Conservation (phyloP, 805 yeast genomes). For the Ogataea ramenticola region DNA sequence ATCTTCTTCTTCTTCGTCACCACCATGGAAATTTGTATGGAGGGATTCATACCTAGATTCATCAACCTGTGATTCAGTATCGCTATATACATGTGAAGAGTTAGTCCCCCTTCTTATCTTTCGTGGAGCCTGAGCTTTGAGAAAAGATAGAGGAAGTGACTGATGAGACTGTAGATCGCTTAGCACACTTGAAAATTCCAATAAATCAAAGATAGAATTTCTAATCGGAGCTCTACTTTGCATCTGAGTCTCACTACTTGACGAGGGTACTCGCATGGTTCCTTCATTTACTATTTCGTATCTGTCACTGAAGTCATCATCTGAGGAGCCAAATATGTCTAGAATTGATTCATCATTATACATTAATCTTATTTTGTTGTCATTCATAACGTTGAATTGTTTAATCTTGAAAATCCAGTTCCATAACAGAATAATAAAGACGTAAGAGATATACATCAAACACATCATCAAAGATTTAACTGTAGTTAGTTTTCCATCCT, state of each 20-base stretch:
- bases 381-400: slow-evolving; percentile 11
- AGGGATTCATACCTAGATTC: neutral
- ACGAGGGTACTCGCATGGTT: neutral
- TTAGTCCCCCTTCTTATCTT: neutral
- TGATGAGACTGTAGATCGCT: slow-evolving; percentile 4
- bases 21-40: neutral
- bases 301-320: neutral
- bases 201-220: slow-evolving; percentile 8
- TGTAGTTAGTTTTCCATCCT: slow-evolving; percentile 44
- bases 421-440: slow-evolving; percentile 38
- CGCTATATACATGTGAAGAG: neutral
- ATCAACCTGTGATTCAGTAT: neutral
- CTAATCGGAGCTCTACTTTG: no score
- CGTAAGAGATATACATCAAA: slow-evolving; percentile 52
- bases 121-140: neutral
- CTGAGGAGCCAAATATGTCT: slow-evolving; percentile 3
- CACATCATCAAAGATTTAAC: slow-evolving; percentile 53
- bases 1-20: neutral
- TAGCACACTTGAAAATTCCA: slow-evolving; percentile 10
- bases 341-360: slow-evolving; percentile 19
- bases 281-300: slow-evolving; percentile 1
- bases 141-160: neutral
- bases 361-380: slow-evolving; percentile 19
- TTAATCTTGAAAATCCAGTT: slow-evolving; percentile 26
- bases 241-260: neutral